Conservation (phyloP, 208 protist species). For the Crithidia thermophila region DNA sequence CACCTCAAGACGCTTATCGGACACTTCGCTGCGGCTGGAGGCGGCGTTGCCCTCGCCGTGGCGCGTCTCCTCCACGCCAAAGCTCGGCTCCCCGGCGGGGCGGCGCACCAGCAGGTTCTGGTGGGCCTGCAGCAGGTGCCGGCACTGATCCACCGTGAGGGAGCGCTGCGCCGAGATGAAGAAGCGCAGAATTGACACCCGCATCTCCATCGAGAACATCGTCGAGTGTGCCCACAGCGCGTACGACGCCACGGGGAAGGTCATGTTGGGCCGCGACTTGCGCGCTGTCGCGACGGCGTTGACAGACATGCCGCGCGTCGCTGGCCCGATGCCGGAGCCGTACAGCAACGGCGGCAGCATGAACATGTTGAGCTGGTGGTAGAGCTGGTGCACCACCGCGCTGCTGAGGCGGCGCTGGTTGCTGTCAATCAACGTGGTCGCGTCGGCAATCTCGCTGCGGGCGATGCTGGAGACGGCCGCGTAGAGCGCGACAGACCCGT, state of each 20-base stretch:
- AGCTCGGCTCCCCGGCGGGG: neutral
- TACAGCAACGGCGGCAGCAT: conserved; percentile 58
- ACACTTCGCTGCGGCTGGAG: neutral
- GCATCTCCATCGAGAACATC: conserved; percentile 69
- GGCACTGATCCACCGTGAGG: conserved; percentile 29
- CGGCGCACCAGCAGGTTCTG: conserved; percentile 24
- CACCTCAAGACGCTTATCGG: conserved; percentile 24
- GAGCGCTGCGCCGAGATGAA: conserved; percentile 53
- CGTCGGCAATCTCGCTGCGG: conserved; percentile 12
- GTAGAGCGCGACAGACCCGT: conserved; percentile 22
- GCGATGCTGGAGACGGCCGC: conserved; percentile 10
- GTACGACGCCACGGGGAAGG: conserved; percentile 47
- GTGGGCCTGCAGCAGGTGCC: conserved; percentile 19
- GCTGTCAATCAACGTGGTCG: conserved; percentile 16
- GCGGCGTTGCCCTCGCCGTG: neutral
- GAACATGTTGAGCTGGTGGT: conserved; percentile 56
- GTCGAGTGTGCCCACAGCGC: conserved; percentile 72
- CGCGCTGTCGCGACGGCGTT: neutral
- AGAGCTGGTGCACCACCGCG: conserved; percentile 76
- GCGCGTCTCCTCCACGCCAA: conserved; percentile 2
- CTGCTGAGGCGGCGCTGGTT: conserved; percentile 61
- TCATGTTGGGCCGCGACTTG: conserved; percentile 2
- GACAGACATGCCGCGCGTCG: neutral
- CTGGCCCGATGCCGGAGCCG: conserved; percentile 22
- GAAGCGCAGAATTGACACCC: conserved; percentile 59